Conservation (phyloP, 495 filamentous ascomycete genomes). For the Aspergillus sclerotiicarbonarius region DNA sequence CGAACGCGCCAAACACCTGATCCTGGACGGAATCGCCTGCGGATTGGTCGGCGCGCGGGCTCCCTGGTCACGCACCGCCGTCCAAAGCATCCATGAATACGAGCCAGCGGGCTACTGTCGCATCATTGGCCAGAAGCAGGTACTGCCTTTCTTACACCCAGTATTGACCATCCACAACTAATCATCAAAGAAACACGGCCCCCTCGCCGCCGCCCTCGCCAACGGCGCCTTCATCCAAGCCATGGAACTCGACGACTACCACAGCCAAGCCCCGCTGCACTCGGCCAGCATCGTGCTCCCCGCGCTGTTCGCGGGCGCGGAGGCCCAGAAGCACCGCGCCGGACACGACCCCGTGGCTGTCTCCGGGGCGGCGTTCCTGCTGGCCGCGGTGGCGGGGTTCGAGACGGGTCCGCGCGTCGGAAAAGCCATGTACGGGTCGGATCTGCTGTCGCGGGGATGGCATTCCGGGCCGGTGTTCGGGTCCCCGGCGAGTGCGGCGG, state of each 20-base stretch:
- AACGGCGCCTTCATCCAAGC: slow-evolving; percentile 45
- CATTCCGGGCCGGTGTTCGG: slow-evolving; percentile 48
- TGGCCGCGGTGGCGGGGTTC: slow-evolving; percentile 37
- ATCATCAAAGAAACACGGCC: slow-evolving; percentile 22
- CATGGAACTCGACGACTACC: slow-evolving; percentile 46
- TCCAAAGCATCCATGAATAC: slow-evolving; percentile 29
- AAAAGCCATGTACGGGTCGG: slow-evolving; percentile 32
- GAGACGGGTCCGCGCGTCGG: slow-evolving; percentile 44
- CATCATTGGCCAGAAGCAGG: slow-evolving; percentile 32
- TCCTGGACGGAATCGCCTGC: slow-evolving; percentile 45
- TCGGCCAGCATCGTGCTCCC: slow-evolving; percentile 35
- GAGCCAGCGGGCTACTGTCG: slow-evolving; percentile 32
- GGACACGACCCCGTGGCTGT: background rate
- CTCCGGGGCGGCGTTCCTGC: slow-evolving; percentile 27
- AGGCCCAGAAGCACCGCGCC: background rate
- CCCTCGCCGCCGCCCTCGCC: slow-evolving; percentile 38
- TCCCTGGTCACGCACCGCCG: slow-evolving; percentile 39
- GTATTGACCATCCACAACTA: too few relatives aligned
- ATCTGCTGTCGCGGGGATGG: slow-evolving; percentile 43
- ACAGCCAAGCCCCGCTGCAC: slow-evolving; percentile 36
- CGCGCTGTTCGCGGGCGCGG: slow-evolving; percentile 37
- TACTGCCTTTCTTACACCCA: too few relatives aligned
- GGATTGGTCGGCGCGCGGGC: slow-evolving; percentile 40
- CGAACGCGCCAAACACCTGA: slow-evolving; percentile 40
- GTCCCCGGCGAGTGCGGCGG: slow-evolving; percentile 35